Conservation (phyloP, 140 eudicot species). For the Anethum foeniculum region DNA sequence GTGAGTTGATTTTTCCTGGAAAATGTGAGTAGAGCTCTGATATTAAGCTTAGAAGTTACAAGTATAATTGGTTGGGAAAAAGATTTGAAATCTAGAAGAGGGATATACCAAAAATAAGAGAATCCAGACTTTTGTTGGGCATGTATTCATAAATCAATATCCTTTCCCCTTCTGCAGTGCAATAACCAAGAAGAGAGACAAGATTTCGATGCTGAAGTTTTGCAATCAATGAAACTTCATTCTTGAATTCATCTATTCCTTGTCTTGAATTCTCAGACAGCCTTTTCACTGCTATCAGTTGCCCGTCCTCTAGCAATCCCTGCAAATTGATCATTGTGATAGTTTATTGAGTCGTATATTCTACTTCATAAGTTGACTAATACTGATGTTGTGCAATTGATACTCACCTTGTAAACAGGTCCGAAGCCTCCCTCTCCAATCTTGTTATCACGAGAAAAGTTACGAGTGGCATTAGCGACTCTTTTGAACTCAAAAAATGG, state of each 20-base stretch:
- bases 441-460: slow-evolving; percentile 19
- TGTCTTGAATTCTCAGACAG: slow-evolving; percentile 23
- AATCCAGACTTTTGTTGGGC: slow-evolving; percentile 3
- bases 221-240: slow-evolving; percentile 42
- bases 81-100: neutral
- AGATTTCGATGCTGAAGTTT: slow-evolving; percentile 46
- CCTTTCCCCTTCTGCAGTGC: neutral
- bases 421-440: slow-evolving; percentile 30
- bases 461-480: slow-evolving; percentile 17
- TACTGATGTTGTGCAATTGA: neutral
- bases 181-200: slow-evolving; percentile 19
- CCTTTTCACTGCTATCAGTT: neutral
- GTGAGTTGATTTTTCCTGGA: neutral
- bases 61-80: neutral
- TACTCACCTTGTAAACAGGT: slow-evolving; percentile 11
- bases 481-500: slow-evolving; percentile 18
- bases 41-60: neutral
- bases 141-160: neutral
- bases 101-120: neutral
- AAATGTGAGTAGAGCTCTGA: neutral
- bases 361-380: too few relatives aligned
- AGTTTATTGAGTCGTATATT: too few relatives aligned
- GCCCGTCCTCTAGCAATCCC: neutral
- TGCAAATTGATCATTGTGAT: neutral
- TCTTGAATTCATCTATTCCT: slow-evolving; percentile 41